Evolutionary conservation across 148 eudicot species (phyloP).

Genomic region (Persicaria tinctoria): DNA sequence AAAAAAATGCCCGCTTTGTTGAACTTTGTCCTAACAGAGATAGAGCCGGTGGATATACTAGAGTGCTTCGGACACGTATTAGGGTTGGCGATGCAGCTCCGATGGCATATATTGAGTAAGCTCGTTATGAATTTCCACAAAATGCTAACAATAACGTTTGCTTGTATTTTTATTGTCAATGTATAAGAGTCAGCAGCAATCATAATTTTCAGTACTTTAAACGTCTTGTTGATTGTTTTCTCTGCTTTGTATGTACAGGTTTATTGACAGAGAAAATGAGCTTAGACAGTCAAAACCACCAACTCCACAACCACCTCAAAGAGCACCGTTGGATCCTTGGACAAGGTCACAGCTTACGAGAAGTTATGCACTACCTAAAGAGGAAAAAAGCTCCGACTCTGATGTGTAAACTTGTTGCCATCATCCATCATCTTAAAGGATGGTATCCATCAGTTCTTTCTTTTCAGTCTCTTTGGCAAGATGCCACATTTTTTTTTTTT

Average conservation of each 20-base stretch:
- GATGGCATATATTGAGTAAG: conserved; percentile 99
- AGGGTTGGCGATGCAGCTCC: conserved; percentile 99
- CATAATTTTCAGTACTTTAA: neutral
- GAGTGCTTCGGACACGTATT: conserved; percentile 84
- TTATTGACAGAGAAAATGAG: conserved; percentile 79
- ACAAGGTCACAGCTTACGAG: conserved; percentile 69
- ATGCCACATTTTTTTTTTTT: neutral
- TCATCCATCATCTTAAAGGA: neutral
- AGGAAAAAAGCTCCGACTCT: conserved; percentile 52
- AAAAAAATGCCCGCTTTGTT: neutral
- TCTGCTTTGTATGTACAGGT: conserved; percentile 34
- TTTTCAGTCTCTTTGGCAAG: neutral
- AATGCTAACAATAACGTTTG: neutral
- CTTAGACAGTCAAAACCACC: conserved; percentile 89
- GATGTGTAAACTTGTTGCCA: conserved; percentile 17
- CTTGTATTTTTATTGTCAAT: too few species aligned
- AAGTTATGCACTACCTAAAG: conserved; percentile 78
- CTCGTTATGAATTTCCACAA: neutral
- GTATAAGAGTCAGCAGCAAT: too few species aligned
- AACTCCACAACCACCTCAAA: conserved; percentile 62
- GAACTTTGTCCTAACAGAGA: conserved; percentile 35
- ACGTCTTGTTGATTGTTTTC: neutral
- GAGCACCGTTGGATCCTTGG: conserved; percentile 89
- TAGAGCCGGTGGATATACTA: conserved; percentile 93
- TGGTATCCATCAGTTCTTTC: neutral